Base-by-base conservation (phyloP, 2,329 filamentous ascomycete genomes). In the Paecilomyces niveus region DNA sequence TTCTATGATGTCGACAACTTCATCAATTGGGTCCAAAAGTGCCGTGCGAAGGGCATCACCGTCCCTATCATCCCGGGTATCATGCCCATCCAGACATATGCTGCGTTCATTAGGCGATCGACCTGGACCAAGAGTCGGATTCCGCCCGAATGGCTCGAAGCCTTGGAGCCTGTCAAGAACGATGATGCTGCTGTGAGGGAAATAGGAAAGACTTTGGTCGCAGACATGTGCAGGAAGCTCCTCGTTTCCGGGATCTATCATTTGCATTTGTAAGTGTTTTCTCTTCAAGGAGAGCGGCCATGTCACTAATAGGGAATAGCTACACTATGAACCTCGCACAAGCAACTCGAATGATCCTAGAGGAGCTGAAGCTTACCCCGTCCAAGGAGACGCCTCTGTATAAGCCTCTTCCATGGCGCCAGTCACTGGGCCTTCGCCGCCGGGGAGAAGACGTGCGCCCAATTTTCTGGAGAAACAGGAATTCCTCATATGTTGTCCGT, bases 321-420 rank as follows among this genome's bases (percentile, higher is more conserved):
- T 99, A 99, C 80, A 99, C 94, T 61, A 99, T 99, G 94, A 99
- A 99, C 76, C 82, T 99, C 21, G 93, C 92, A 10, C 91, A 96
- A 74, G 90, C 94, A 55, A 97, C 93, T 1, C 88, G 89, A 67
- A 92, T 97, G 88, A 86, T 99, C 24, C 83, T 99, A 13, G 92
- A 97, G 67, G 92, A 97, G 73, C 82, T 99, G 24, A 82, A 87
- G 57, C 85, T 96, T 75, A 83, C 90, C 54, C 93, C 94, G 1
- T 89, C 89, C 21, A 80, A 85, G 7, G 86, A 89, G 62, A 87
- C 88, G 31, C 91, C 92, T 3, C 80, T 92, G 56, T 90, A 93
- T 73, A 93, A 94, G 69, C 85, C 92, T n/a, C 82, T 99, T 15
- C 94, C 94, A 6, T 99, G 95, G 93, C 89, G 95, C 72, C 91